Conservation (phyloP, 2,329 filamentous ascomycete species). For the Aspergillus fijiensis region DNA sequence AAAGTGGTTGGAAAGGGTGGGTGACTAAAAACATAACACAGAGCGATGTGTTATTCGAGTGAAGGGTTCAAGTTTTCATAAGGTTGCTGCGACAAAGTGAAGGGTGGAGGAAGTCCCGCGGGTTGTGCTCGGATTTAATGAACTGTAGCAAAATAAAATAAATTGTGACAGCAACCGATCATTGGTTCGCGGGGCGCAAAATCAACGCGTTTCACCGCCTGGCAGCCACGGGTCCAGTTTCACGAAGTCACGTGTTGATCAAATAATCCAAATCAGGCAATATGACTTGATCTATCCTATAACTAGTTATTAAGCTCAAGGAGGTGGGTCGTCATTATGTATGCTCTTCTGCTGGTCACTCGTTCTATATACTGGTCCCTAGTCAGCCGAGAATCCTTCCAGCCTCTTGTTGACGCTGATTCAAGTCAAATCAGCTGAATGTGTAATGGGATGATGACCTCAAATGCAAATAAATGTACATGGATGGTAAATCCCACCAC, state of each 20-base stretch:
- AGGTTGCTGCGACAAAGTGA: neutral
- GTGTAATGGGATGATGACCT: neutral
- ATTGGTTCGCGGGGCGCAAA: neutral
- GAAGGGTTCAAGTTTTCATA: neutral
- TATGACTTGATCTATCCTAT: no score
- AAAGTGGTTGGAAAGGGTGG: neutral
- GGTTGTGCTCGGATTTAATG: neutral
- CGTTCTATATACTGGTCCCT: no score
- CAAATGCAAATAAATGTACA: neutral
- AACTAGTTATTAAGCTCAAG: no score
- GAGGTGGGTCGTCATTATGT: no score
- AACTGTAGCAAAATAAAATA: conserved; percentile 3
- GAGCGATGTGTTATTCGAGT: neutral
- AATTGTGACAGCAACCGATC: neutral
- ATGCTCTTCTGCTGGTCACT: no score
- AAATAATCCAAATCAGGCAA: no score
- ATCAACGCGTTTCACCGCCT: conserved; percentile 10
- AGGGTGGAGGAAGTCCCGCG: neutral
- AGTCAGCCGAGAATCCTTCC: no score
- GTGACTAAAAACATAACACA: neutral
- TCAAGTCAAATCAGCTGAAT: neutral
- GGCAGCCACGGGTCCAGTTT: no score
- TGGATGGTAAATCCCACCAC: neutral
- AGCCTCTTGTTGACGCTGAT: no score
- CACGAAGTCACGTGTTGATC: no score